Conservation (phyloP, 345 rosid genomes). For the Rhodamnia rubescens region DNA sequence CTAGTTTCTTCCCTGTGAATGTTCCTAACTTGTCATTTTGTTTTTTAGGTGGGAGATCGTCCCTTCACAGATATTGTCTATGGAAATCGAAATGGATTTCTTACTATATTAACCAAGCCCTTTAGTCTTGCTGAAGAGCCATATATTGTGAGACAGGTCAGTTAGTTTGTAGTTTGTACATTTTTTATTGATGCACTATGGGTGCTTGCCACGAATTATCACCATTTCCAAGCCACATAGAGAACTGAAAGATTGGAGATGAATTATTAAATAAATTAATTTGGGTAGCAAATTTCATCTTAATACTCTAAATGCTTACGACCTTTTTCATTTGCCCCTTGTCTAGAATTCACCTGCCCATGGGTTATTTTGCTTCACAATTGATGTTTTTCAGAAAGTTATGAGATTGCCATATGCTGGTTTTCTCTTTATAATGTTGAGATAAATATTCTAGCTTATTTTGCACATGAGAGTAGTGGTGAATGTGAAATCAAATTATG, state of each 20-base stretch:
- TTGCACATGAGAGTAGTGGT: background rate
- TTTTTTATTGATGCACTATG: background rate
- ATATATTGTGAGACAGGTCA: slow-evolving; percentile 88
- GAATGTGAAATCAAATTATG: background rate
- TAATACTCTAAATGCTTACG: background rate
- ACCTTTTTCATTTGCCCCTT: background rate
- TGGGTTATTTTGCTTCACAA: background rate
- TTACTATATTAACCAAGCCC: slow-evolving; percentile 75
- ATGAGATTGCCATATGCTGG: background rate
- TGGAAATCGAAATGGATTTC: slow-evolving; percentile 79
- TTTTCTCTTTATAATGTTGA: background rate
- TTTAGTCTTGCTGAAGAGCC: slow-evolving; percentile 76
- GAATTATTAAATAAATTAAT: background rate
- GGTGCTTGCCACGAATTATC: background rate
- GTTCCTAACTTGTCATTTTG: slow-evolving; percentile 5
- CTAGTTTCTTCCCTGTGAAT: background rate
- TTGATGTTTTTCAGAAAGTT: background rate
- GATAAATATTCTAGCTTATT: background rate
- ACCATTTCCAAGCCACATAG: background rate
- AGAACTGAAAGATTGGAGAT: background rate
- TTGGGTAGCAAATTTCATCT: background rate
- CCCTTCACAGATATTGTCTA: slow-evolving; percentile 88
- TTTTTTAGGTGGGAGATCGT: slow-evolving; percentile 82
- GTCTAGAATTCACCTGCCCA: background rate
- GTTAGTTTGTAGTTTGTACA: slow-evolving; percentile 5